Base-by-base conservation (phyloP, 352 stramenopile genomes). In the Albugo candida region DNA sequence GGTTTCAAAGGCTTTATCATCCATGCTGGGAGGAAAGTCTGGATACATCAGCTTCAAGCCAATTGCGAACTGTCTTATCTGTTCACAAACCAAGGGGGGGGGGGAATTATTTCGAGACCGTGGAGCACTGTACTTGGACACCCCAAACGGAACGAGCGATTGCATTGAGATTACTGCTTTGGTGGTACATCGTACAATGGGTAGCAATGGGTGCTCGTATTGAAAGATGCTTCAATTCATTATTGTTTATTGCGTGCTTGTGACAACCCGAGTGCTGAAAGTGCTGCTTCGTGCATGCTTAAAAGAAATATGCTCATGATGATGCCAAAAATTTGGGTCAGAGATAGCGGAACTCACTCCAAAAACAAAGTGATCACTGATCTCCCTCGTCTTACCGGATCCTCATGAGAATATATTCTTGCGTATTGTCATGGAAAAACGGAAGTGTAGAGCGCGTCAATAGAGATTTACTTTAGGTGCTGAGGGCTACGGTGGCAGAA, bases 351-450 rank as follows among this genome's bases (percentile, higher is more conserved):
- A 0, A 58, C 6, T 11, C 62, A 71, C 36, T 71, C 65, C 44
- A 64, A 58, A 20, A 70, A 60, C 38, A 31, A 50, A 34, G 46
- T 63, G 2, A 42, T 66, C 8, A 12, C 17, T 8, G 53, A 62
- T 37, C 16, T 65, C 5, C 45, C 21, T 35, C 40, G 34, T 18
- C 20, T 43, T 43, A 43, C 38, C 8, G 24, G 24, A 31, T 31
- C 24, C 8, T 31, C 24, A 3, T 31, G 24, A 3, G 24, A 31
- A 31, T 31, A 31, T 8, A 31, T 31, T 31, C 20, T 43, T 19
- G 49, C 52, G 2, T 67, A 67, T 31, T 58, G 51, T 19, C 59
- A 52, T 73, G 55, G 51, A 56, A 59, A 8, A 66, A 67, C 35
- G 61, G 55, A 3, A 60, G 54, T 2, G 45, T 63, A 0, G 58